Conservation (phyloP, 306 rosid genomes). For the Quercus wislizeni region DNA sequence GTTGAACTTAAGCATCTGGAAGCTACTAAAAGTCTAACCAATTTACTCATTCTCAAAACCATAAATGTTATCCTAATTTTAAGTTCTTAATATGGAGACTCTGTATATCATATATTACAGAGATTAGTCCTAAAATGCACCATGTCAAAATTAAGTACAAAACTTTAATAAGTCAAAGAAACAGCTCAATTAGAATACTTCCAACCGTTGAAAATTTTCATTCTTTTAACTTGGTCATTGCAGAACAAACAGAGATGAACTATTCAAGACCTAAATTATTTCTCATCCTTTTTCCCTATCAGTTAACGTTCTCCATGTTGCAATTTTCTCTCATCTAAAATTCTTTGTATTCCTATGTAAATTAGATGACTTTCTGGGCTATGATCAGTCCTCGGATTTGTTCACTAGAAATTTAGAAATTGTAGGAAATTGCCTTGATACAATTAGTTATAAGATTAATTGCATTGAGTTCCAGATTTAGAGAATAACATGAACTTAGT, state of each 20-base stretch:
- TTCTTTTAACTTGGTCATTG: background rate
- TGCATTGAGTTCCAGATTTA: background rate
- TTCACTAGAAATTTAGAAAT: background rate
- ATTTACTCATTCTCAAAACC: background rate
- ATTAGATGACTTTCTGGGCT: background rate
- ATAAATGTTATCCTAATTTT: background rate
- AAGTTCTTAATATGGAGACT: background rate
- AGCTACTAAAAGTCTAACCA: background rate
- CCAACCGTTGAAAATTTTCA: background rate
- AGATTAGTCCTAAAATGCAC: background rate
- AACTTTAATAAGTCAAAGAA: background rate
- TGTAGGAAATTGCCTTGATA: background rate
- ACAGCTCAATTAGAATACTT: constrained; percentile 1
- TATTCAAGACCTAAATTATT: background rate
- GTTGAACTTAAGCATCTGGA: constrained; percentile 12
- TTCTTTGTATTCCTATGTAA: background rate
- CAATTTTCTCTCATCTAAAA: background rate
- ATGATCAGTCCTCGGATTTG: background rate
- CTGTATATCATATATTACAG: background rate
- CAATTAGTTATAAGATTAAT: background rate
- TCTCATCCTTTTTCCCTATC: background rate
- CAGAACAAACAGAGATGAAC: too few relatives aligned
- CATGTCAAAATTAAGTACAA: constrained; percentile 1
- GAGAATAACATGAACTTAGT: background rate
- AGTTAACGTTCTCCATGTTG: background rate